A percentile compares a stretch with the other conserved stretches of the same genome.
Conservation (phyloP, 208 protist genomes). For the Leishmania arabica region DNA sequence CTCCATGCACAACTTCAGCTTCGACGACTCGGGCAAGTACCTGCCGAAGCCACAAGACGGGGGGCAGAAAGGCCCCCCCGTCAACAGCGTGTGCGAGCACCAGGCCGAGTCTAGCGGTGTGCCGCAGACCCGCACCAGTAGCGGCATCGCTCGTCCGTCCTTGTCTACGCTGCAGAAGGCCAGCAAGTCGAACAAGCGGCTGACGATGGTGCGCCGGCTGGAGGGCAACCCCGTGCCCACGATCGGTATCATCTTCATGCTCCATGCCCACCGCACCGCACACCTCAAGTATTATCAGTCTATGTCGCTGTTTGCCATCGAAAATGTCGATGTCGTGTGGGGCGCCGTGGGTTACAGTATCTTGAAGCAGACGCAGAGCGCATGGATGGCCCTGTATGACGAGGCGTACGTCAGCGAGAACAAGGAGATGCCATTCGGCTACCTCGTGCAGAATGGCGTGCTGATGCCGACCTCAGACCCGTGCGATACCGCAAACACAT, state of each 20-base stretch:
- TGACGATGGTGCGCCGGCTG: conserved; percentile 32
- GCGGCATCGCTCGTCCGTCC: conserved; percentile 16
- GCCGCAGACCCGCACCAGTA: conserved; percentile 6
- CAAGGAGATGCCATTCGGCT: conserved; percentile 24
- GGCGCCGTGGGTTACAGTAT: conserved; percentile 24
- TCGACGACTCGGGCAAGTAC: conserved; percentile 37
- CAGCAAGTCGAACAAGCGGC: conserved; percentile 31
- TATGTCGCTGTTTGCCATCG: conserved; percentile 73
- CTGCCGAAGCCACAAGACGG: conserved; percentile 40
- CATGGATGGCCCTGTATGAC: conserved; percentile 71
- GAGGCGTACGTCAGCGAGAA: conserved; percentile 67
- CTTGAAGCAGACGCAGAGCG: conserved; percentile 51
- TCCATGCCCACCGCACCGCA: conserved; percentile 77
- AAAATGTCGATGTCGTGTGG: conserved; percentile 75
- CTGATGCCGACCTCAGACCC: conserved; percentile 26
- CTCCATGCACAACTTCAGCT: conserved; percentile 41
- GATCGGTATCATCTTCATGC: conserved; percentile 69
- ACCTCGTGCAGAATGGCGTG: conserved; percentile 12
- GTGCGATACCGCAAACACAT: not conserved
- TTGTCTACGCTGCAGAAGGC: conserved; percentile 16
- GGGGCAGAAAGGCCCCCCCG: not conserved
- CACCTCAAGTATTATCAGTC: conserved; percentile 85
- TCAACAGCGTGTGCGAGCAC: not conserved
- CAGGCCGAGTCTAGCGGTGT: not conserved
- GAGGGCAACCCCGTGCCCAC: conserved; percentile 66